These are phyloP conservation scores for Diversispora eburnea DNA, from an alignment of 192 early-diverging fungal genomes.

Conservation along the genomic window DNA sequence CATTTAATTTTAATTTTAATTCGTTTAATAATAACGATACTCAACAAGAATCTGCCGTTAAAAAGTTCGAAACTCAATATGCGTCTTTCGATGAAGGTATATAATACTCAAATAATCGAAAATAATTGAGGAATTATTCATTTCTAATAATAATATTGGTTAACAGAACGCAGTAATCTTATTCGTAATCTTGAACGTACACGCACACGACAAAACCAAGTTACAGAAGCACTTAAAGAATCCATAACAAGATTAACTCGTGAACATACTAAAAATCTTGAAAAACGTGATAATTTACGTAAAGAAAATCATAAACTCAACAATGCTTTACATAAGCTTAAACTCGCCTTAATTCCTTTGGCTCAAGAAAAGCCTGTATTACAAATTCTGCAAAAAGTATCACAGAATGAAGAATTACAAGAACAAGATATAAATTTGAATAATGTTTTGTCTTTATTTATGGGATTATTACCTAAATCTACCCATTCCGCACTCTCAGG, in stretches of 20 bases:
- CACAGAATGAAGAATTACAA: slow-evolving; percentile 11
- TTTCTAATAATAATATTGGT: background rate
- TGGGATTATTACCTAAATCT: background rate
- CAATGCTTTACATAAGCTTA: background rate
- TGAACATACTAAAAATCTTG: background rate
- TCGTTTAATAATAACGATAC: background rate
- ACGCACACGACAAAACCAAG: slow-evolving; percentile 13
- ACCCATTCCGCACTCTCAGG: background rate
- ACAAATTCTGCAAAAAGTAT: slow-evolving; percentile 10
- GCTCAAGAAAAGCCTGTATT: slow-evolving; percentile 17
- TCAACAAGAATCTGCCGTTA: background rate
- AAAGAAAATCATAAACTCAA: slow-evolving; percentile 21
- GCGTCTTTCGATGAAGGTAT: slow-evolving; percentile 10
- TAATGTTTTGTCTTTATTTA: slow-evolving; percentile 15
- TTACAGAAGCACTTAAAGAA: slow-evolving; percentile 8
- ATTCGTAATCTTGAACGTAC: slow-evolving; percentile 18
- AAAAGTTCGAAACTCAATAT: slow-evolving; percentile 14
- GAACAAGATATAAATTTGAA: slow-evolving; percentile 13
- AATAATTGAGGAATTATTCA: background rate
- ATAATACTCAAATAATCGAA: background rate
- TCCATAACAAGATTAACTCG: background rate
- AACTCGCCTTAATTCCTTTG: slow-evolving; percentile 13
- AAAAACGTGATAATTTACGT: background rate
- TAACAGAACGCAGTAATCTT: slow-evolving; percentile 4
- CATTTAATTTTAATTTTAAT: background rate